Conservation (phyloP, 441 rosid genomes). For the Rhodomyrtus psidioides region DNA sequence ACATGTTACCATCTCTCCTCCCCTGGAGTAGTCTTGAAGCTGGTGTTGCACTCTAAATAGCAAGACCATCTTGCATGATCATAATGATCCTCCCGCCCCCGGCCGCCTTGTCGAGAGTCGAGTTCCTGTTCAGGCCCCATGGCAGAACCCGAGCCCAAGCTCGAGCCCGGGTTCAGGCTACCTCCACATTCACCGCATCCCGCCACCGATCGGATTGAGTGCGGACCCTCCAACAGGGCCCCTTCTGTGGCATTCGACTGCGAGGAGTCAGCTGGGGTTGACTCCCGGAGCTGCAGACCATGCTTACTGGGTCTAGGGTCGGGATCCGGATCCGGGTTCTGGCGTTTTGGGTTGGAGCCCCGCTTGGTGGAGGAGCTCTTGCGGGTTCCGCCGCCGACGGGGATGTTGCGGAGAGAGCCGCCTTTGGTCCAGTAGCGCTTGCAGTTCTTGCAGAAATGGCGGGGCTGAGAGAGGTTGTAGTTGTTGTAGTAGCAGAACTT, state of each 20-base stretch:
- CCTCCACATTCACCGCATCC: slow-evolving; percentile 27
- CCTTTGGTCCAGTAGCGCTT: slow-evolving; percentile 95
- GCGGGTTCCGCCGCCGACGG: slow-evolving; percentile 82
- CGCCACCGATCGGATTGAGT: slow-evolving; percentile 29
- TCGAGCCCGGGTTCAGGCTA: slow-evolving; percentile 9
- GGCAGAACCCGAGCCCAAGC: neutral
- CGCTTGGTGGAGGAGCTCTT: slow-evolving; percentile 39
- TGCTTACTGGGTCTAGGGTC: slow-evolving; percentile 33
- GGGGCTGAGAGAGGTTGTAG: slow-evolving; percentile 94
- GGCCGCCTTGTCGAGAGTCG: neutral
- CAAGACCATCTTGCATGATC: slow-evolving; percentile 9
- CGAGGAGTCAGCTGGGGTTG: slow-evolving; percentile 37
- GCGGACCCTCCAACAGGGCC: slow-evolving; percentile 32
- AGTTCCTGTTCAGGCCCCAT: neutral
- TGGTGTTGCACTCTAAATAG: neutral
- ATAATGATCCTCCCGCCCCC: slow-evolving; percentile 3
- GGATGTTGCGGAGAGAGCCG: slow-evolving; percentile 83
- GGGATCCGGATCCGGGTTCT: slow-evolving; percentile 18
- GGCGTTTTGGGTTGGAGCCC: slow-evolving; percentile 23
- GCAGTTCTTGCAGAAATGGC: slow-evolving; percentile 82
- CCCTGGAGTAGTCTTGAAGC: neutral
- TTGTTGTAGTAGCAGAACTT: slow-evolving; percentile 95
- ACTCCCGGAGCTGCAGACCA: slow-evolving; percentile 14
- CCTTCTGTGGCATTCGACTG: slow-evolving; percentile 33
- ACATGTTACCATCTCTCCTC: slow-evolving; percentile 27